Conservation (phyloP, 2,329 filamentous ascomycete genomes). For the Pseudopyrenochaeta lycopersici region DNA sequence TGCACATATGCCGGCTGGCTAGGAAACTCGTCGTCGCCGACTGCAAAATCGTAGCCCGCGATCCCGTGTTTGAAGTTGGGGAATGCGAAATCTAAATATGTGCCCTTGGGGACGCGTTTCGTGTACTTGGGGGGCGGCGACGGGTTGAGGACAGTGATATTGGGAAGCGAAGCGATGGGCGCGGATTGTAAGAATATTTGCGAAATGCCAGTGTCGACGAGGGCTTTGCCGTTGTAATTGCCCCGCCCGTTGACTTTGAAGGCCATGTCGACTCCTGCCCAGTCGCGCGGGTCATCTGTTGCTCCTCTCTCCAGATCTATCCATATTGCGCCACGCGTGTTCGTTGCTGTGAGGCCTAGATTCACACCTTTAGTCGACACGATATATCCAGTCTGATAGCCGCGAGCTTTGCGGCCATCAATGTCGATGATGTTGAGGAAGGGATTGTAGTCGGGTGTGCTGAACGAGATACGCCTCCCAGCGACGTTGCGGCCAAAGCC, state of each 20-base stretch:
- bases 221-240: not conserved
- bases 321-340: slow-evolving; percentile 10
- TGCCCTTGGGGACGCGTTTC: slow-evolving; percentile 6
- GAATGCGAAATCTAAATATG: slow-evolving; percentile 12
- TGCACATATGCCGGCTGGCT: slow-evolving; percentile 11
- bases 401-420: not conserved
- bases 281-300: slow-evolving; percentile 11
- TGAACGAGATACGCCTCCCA: slow-evolving; percentile 1
- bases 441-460: slow-evolving; percentile 21
- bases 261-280: slow-evolving; percentile 4
- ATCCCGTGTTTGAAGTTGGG: not conserved
- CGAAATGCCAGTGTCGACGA: slow-evolving; percentile 14
- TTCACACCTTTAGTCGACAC: slow-evolving; percentile 11
- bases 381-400: slow-evolving; percentile 7
- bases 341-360: slow-evolving; percentile 9
- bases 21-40: slow-evolving; percentile 9
- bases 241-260: not conserved
- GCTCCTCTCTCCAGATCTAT: slow-evolving; percentile 2
- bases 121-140: not conserved
- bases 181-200: slow-evolving; percentile 13
- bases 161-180: slow-evolving; percentile 3
- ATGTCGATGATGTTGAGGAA: slow-evolving; percentile 25
- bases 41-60: slow-evolving; percentile 14
- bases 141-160: not conserved
- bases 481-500: slow-evolving; percentile 13